A percentile compares a stretch with the other conserved stretches of the same genome.
Conservation (phyloP, 2,329 filamentous ascomycete species). For the Dryadomyces quercivorus region DNA sequence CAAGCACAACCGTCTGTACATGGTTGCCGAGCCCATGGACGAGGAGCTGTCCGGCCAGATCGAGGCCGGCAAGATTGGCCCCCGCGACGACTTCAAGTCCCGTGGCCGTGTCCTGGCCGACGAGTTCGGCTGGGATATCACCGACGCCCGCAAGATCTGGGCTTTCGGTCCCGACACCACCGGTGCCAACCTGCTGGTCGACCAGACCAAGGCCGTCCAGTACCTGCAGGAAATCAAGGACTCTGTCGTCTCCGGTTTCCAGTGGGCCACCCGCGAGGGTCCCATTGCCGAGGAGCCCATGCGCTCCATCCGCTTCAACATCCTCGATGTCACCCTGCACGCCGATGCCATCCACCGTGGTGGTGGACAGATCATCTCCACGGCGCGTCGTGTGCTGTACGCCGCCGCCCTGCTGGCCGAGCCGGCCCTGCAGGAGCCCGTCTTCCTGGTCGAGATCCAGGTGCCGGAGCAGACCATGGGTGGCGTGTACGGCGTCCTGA, state of each 20-base stretch:
- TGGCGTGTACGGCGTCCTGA: constrained; percentile 99
- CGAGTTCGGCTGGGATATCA: constrained; percentile 98
- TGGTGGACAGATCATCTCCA: constrained; percentile 98
- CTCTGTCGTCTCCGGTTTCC: constrained; percentile 98
- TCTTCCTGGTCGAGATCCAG: constrained; percentile 99
- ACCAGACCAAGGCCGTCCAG: constrained; percentile 99
- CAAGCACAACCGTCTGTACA: constrained; percentile 99
- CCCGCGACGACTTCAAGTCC: constrained; percentile 97
- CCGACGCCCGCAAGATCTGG: constrained; percentile 99
- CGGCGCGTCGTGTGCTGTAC: constrained; percentile 93
- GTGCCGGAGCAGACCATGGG: constrained; percentile 98
- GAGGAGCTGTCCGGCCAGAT: constrained; percentile 90
- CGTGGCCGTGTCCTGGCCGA: constrained; percentile 94
- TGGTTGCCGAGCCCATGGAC: constrained; percentile 77
- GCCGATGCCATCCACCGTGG: constrained; percentile 99
- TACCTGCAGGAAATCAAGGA: constrained; percentile 99
- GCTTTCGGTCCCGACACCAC: constrained; percentile 97
- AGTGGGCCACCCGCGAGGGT: constrained; percentile 97
- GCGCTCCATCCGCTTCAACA: constrained; percentile 95
- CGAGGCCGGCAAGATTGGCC: constrained; percentile 79
- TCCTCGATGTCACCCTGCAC: constrained; percentile 98
- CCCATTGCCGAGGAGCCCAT: constrained; percentile 97
- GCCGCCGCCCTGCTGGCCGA: constrained; percentile 83
- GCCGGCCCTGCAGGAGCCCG: constrained; percentile 85
- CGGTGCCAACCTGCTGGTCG: constrained; percentile 95